Percentiles rank a stretch among this genome's conserved stretches.
Evolutionary conservation across 2,329 filamentous ascomycete species (phyloP).

Genomic region (Colletotrichum cereale): DNA sequence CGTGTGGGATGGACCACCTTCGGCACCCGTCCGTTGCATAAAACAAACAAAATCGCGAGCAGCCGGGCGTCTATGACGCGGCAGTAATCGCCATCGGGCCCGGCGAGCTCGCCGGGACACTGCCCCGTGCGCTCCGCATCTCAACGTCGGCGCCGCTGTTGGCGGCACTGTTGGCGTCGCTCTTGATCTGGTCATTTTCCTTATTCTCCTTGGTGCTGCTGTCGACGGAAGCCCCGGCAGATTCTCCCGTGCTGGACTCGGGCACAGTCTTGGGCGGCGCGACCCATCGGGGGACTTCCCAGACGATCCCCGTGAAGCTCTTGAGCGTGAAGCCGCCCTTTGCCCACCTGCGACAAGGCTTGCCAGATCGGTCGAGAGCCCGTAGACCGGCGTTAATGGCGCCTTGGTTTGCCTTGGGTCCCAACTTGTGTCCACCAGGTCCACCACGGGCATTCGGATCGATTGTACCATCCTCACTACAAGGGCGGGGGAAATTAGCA

Average conservation of each 20-base stretch:
- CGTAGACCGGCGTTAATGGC: conserved; percentile 97
- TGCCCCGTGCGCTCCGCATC: conserved; percentile 63
- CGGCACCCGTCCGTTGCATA: background rate
- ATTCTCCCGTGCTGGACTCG: conserved; percentile 61
- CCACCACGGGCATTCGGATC: conserved; percentile 64
- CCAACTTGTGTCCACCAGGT: conserved; percentile 81
- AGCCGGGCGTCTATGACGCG: conserved; percentile 49
- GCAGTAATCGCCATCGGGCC: conserved; percentile 62
- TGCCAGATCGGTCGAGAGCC: conserved; percentile 90
- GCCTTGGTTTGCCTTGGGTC: conserved; percentile 95
- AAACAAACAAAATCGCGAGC: conserved; percentile 2
- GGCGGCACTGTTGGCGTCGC: conserved; percentile 59
- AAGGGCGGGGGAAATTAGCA: conserved; percentile 37
- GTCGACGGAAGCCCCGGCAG: conserved; percentile 60
- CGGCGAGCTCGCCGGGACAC: conserved; percentile 65
- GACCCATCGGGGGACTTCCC: conserved; percentile 87
- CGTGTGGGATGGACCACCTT: background rate
- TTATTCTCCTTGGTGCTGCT: conserved; percentile 75
- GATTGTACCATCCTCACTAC: conserved; percentile 72
- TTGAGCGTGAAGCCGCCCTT: conserved; percentile 87
- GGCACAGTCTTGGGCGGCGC: conserved; percentile 72
- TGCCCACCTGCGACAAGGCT: conserved; percentile 92
- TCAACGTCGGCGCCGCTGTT: conserved; percentile 59
- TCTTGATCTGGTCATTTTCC: conserved; percentile 68
- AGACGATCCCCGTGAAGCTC: conserved; percentile 89